phyloP scores from a whole-genome alignment of 1,284 basidiomycete genomes.

The Tylopilus sp. region DNA sequence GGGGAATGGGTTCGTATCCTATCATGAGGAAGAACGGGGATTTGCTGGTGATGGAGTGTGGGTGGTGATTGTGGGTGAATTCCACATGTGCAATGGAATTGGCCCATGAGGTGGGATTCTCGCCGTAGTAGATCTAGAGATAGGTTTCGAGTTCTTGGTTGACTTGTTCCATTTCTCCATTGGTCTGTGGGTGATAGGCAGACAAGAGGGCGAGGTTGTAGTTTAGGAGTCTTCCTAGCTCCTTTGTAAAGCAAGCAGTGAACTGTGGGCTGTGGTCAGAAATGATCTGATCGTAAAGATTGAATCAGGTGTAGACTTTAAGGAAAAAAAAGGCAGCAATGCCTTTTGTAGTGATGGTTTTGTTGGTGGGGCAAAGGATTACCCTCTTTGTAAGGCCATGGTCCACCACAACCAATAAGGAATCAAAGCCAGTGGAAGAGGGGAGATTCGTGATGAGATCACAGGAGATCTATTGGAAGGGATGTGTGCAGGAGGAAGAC shows the following conservation, averaged over 20 bases:
- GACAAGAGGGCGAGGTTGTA: neutral
- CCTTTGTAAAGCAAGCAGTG: constrained; percentile 2
- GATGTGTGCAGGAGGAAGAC: accelerated
- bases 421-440: too few species aligned
- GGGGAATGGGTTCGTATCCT: neutral
- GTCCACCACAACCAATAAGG: too few species aligned
- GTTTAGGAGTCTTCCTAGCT: neutral
- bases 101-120: neutral
- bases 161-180: neutral
- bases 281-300: constrained; percentile 24
- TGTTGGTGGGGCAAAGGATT: too few species aligned
- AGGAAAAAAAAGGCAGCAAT: too few species aligned
- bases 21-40: constrained; percentile 8
- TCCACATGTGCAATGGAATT: neutral
- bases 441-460: too few species aligned
- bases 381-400: too few species aligned
- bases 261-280: constrained; percentile 26
- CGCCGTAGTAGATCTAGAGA: constrained; percentile 1
- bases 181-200: neutral
- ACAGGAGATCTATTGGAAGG: neutral
- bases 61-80: constrained; percentile 1
- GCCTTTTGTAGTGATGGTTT: too few species aligned
- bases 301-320: neutral
- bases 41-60: neutral
- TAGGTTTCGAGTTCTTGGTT: constrained; percentile 12